phyloP scores from a whole-genome alignment of 1,139 yeast species.

The Blastobotrys indianensis region DNA sequence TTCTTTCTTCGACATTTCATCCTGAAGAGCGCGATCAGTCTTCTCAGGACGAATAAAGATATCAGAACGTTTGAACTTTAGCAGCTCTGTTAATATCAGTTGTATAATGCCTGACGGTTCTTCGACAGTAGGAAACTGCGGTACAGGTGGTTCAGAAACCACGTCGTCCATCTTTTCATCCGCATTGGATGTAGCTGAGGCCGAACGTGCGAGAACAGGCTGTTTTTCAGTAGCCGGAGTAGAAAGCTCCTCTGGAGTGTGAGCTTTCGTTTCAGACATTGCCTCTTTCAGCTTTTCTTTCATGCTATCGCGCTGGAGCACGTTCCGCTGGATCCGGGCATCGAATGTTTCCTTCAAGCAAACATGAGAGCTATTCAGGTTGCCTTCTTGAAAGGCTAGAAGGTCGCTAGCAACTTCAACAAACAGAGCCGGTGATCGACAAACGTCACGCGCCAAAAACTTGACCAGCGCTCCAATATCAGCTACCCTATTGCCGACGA shows the following conservation, averaged over 20 bases:
- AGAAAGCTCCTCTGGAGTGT: background rate
- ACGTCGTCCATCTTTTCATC: constrained; percentile 24
- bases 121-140: constrained; percentile 21
- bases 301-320: constrained; percentile 2
- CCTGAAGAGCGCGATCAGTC: constrained; percentile 21
- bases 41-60: constrained; percentile 24
- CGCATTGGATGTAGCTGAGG: constrained; percentile 13
- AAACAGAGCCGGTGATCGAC: constrained; percentile 55
- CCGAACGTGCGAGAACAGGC: constrained; percentile 1
- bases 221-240: constrained; percentile 6
- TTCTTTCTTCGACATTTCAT: constrained; percentile 17
- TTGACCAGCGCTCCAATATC: constrained; percentile 52
- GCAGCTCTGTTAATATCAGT: constrained; percentile 55
- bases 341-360: constrained; percentile 18
- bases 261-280: constrained; percentile 6
- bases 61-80: constrained; percentile 38
- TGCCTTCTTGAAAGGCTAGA: constrained; percentile 23
- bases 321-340: constrained; percentile 12
- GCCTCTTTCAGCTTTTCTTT: constrained; percentile 3
- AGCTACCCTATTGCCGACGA: constrained; percentile 33
- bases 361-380: constrained; percentile 15
- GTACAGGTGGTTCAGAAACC: constrained; percentile 2
- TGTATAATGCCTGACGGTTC: constrained; percentile 57
- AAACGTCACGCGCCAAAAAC: constrained; percentile 50
- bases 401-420: constrained; percentile 48